Conservation (phyloP, 257 asterid species). For the Scutellaria galericulata region DNA sequence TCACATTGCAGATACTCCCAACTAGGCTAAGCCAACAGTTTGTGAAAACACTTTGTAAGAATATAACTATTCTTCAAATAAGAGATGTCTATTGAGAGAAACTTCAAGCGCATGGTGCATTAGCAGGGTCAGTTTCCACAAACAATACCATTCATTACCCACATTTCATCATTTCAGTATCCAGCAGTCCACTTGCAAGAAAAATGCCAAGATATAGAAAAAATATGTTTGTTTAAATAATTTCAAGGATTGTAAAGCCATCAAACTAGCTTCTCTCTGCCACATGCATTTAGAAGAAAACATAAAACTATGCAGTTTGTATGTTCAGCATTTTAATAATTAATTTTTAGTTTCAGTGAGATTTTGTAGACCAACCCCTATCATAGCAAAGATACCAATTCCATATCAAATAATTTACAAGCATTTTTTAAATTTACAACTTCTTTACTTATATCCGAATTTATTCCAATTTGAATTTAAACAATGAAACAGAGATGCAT, state of each 20-base stretch:
- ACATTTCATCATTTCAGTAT: neutral
- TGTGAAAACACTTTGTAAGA: conserved; percentile 27
- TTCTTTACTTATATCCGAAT: neutral
- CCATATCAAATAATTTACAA: neutral
- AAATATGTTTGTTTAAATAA: neutral
- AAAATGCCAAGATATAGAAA: neutral
- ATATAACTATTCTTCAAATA: conserved; percentile 17
- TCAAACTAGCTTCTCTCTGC: neutral
- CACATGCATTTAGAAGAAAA: neutral
- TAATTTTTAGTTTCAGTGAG: neutral
- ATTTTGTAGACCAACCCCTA: neutral
- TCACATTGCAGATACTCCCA: conserved; percentile 78
- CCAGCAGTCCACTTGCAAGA: neutral
- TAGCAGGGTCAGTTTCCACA: conserved; percentile 3
- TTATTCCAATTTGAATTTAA: conserved; percentile 3
- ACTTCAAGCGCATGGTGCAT: conserved; percentile 1
- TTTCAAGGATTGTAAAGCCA: neutral
- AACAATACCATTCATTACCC: neutral
- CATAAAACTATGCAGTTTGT: conserved; percentile 2
- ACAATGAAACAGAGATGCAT: conserved; percentile 20
- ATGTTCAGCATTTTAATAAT: neutral
- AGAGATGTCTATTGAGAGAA: conserved; percentile 22
- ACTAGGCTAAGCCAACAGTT: conserved; percentile 49
- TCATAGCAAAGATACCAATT: neutral
- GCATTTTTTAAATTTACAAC: neutral